Base-by-base conservation (phyloP, 306 rosid species). In the Dalbergia cochinchinensis region DNA sequence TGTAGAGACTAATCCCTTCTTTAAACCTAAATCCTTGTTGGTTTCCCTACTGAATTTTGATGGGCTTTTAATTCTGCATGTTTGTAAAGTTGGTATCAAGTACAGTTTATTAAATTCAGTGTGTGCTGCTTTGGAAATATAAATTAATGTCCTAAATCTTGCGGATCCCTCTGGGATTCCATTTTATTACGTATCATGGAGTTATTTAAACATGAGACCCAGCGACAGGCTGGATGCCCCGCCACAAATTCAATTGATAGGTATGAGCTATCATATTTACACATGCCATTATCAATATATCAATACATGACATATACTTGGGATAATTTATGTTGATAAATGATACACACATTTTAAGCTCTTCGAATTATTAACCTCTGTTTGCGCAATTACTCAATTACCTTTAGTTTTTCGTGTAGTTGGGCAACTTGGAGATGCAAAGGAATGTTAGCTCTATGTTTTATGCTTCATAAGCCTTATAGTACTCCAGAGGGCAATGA, bases 201-300 rank as follows among this genome's bases (percentile, higher is more conserved):
- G 20, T 37, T 75, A 75, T 63, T 48, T 60, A n/a, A 55, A 67
- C 37, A 34, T 75, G 6, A 19, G 50, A 11, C 26, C 37, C 22
- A 68, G 6, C 33, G 50, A 11, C 26, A 55, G 35, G 11, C 53
- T 58, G 71, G 60, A 22, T 78, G 54, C 47, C 31, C 39, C 73
- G 26, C 39, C 44, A 66, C 58, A 78, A 42, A 44, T 83, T 16
- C 12, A 45, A 67, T 73, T 37, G 74, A 67, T 57, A 72, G 60
- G 66, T 65, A 65, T 54, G 60, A 66, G 60, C 41, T 48, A 65
- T 47, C 39, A 64, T 63, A 53, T 59, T 26, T 77, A 41, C 51
- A 48, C 55, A 71, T 65, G 79, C 62, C 79, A 64, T 22, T 77
- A 33, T 63, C 69, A 54, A 63, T 74, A 62, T 50, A 50, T 37